These are phyloP conservation scores for Corynascus novoguineensis DNA, from an alignment of 495 filamentous ascomycete species.

Conservation along the genomic window DNA sequence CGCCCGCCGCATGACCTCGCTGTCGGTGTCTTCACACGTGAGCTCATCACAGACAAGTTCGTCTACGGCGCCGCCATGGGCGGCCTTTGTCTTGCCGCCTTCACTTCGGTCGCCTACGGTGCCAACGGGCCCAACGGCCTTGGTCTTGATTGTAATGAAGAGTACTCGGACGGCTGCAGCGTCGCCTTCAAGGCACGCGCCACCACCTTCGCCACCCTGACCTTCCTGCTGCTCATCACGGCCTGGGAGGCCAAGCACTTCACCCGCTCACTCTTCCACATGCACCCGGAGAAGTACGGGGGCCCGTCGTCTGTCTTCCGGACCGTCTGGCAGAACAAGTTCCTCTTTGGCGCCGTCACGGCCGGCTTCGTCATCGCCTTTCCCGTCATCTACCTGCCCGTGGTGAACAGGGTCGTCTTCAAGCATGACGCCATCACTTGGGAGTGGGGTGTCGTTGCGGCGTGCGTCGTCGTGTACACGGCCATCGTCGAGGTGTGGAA, in stretches of 20 bases:
- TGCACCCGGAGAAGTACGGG: constrained; percentile 58
- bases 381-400: constrained; percentile 66
- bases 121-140: constrained; percentile 58
- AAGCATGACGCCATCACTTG: constrained; percentile 65
- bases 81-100: constrained; percentile 57
- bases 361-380: constrained; percentile 63
- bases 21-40: constrained; percentile 62
- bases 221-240: constrained; percentile 63
- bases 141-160: constrained; percentile 58
- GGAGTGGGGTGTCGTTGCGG: constrained; percentile 64
- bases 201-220: constrained; percentile 68
- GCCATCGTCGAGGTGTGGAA: constrained; percentile 63
- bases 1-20: constrained; percentile 63
- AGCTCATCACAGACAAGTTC: constrained; percentile 67
- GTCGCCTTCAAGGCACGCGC: constrained; percentile 69
- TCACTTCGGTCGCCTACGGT: constrained; percentile 62
- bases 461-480: constrained; percentile 54
- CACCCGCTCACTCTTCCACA: constrained; percentile 60
- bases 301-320: constrained; percentile 49
- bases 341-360: constrained; percentile 69
- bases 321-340: constrained; percentile 64
- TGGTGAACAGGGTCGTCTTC: constrained; percentile 62
- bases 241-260: constrained; percentile 73
- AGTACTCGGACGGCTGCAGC: constrained; percentile 47
- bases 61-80: constrained; percentile 69